Base-by-base conservation (phyloP, 1,284 basidiomycete species). In the Farysia itapuensis region DNA sequence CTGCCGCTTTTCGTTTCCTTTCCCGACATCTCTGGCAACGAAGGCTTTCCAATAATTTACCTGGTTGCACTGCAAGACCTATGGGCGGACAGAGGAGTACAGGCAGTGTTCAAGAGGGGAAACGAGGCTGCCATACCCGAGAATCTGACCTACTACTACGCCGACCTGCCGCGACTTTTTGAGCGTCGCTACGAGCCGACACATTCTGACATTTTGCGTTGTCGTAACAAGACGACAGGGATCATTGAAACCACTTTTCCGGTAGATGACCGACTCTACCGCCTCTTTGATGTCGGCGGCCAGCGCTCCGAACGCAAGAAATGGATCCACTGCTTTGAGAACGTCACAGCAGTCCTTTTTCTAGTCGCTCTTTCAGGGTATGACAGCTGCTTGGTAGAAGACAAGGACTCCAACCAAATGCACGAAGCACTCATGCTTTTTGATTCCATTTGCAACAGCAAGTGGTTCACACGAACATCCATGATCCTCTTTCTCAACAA, bases 361-460 rank as follows among this genome's bases (percentile, higher is more conserved):
- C 78, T 90, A 65, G 89, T 90, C 61, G 88, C 86, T 57, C 78
- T 92, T 57, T 89, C 86, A 66, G 90, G 90, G 39, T 93, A 90
- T 74, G 92, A 96, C 75, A 88, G 92, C 70, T 91, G 90, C 78
- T 79, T 97, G 35, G 86, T 94, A 40, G 93, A 97, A 78, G 93
- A 96, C 77, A 86, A 85, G 78, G 87, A 90, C 74, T 89, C 89
- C 66, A 92, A 90, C 78, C 90, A 88, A 86, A 94, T 95, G 90
- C 87, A 91, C 79, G 92, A 94, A 70, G 89, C 91, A 1, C 86
- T 95, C 83, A 89, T 90, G 37, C 89, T 95, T 35, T 95, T 90
- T 85, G 90, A 93, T 72, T 92, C 89, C 32, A 94, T 96, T 79
- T 93, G 89, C 81, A 96, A 97, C 78, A 91, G 89, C 30, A 83